Base-by-base conservation (phyloP, 2,329 filamentous ascomycete species). In the Ascochyta pisi region DNA sequence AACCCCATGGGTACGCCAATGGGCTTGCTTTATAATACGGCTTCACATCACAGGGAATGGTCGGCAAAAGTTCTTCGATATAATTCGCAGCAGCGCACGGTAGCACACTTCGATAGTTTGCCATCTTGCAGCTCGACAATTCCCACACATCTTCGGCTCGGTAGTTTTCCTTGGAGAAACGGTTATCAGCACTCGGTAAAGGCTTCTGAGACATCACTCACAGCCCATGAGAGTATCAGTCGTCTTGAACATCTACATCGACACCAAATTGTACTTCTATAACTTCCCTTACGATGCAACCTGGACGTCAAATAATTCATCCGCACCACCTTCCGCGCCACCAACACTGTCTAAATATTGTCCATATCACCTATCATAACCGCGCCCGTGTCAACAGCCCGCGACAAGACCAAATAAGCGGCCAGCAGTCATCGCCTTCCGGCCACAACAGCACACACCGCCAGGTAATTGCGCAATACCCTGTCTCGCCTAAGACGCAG, bases 251-350 rank as follows among this genome's bases (percentile, higher is more conserved):
- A 64, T 72, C 65, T 68, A 61, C 67, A 58, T 71, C 73, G 73
- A 68, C 74, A 71, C 67, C 68, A 75, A 76, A 74, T 76, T 77
- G 75, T 77, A 77, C 74, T 76, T 74, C 71, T 76, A 76, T 74
- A 71, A 64, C 68, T 71, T 66, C 67, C 69, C 63, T 67, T 69
- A 64, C 70, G 71, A 73, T 73, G 67, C 67, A 66, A 61, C 67
- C 65, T 62, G 71, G 70, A 69, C 69, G 60, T 72, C 67, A 70
- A 69, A 67, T 67, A 70, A 70, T 69, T 70, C 73, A 66, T 72
- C 65, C 62, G 68, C 73, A 74, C 62, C 65, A 69, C 61, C 61
- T 66, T 59, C 66, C 71, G 62, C 72, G 67, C 69, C 64, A 63
- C 59, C 70, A 71, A 54, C 68, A 69, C 64, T 70, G 60, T 70